Evolutionary conservation across 2,329 filamentous ascomycete genomes (phyloP).

Genomic region (Pestalotiopsis sp.): DNA sequence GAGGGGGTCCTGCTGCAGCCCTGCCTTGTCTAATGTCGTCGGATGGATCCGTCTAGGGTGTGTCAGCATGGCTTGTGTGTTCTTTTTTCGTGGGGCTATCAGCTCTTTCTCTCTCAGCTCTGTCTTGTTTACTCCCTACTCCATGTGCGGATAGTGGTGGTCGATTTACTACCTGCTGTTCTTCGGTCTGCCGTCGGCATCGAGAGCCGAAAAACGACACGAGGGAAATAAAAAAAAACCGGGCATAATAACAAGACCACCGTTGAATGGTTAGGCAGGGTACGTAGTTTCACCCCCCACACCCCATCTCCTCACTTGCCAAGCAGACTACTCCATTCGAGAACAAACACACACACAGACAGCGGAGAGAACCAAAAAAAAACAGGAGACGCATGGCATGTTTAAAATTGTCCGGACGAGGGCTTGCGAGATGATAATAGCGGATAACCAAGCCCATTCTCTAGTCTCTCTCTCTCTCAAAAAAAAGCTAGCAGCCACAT

Average conservation of each 20-base stretch:
- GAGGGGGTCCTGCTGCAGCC: not conserved
- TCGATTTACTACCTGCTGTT: not conserved
- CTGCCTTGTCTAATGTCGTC: not conserved
- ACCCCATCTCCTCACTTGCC: no score
- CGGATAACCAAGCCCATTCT: not conserved
- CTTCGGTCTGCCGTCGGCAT: not conserved
- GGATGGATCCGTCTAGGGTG: conserved; percentile 2
- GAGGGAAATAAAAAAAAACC: no score
- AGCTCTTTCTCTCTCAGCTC: not conserved
- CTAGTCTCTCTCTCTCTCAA: not conserved
- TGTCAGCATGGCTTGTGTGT: not conserved
- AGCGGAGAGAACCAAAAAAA: not conserved
- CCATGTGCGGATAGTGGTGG: not conserved
- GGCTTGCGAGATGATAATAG: not conserved
- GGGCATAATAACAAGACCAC: no score
- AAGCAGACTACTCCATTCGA: no score
- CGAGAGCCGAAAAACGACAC: not conserved
- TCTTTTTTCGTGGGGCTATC: not conserved
- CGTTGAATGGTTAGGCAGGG: no score
- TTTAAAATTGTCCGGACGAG: not conserved
- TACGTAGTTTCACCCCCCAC: no score
- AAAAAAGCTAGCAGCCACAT: not conserved
- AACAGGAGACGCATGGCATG: not conserved
- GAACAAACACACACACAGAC: no score
- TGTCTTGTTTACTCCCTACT: not conserved